Base-by-base conservation (phyloP, 768 basidiomycete species). In the Roridomyces roridus region DNA sequence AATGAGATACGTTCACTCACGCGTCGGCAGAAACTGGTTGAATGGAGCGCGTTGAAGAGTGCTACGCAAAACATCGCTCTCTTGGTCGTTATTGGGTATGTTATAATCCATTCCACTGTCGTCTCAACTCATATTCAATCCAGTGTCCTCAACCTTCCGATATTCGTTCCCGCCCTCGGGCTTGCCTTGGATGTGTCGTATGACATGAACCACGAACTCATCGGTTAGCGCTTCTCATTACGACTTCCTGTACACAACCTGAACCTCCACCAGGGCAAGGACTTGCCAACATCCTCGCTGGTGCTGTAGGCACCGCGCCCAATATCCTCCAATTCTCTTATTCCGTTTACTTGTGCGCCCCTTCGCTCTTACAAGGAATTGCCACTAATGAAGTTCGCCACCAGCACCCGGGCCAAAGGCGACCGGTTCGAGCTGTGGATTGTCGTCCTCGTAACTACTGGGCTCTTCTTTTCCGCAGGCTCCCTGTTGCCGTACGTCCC, bases 191-290 rank as follows among this genome's bases (percentile, higher is more conserved):
- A 65, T 31, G 42, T 63, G 12, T 58, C 68, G 1, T 69, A 69
- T 46, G 55, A 63, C 50, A 69, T 67, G 68, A 57, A 69, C 29
- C 64, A 66, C 46, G 68, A 69, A 37, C 54, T 69, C 5, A 10
- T 69, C 4, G 67, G 56, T 57, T 4, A 2, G 56, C 51, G 6
- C 37, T 8, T 11, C 8, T n/a, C n/a, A n/a, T n/a, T n/a, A n/a
- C n/a, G n/a, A n/a, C n/a, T n/a, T n/a, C n/a, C n/a, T n/a, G n/a
- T n/a, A n/a, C n/a, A n/a, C n/a, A n/a, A n/a, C n/a, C n/a, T n/a
- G n/a, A n/a, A n/a, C n/a, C n/a, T n/a, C n/a, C n/a, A n/a, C 40
- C 10, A 12, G 12, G 20, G 8, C 20, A 20, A 35, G 34, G 34
- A 35, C 17, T 35, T 10, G 34, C 20, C 18, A 41, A 41, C 40